Evolutionary conservation across 352 stramenopile species (phyloP).

Genomic region (Phytophthora citricola): DNA sequence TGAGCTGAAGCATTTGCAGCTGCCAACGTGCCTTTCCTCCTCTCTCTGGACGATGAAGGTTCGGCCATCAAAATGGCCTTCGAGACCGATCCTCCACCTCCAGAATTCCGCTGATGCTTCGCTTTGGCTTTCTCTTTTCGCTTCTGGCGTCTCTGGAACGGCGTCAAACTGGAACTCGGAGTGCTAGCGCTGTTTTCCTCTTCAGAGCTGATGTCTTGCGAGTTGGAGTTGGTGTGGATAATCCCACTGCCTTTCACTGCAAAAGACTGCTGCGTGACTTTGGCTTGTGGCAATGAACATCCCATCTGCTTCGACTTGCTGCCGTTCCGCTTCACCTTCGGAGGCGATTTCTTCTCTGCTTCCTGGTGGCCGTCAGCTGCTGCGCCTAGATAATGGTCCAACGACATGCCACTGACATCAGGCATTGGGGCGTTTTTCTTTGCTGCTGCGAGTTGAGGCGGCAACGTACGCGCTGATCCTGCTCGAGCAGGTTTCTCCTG

Average conservation of each 20-base stretch:
- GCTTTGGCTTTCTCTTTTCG: constrained; percentile 52
- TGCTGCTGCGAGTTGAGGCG: constrained; percentile 19
- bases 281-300: constrained; percentile 18
- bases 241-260: constrained; percentile 32
- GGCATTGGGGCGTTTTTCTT: constrained; percentile 27
- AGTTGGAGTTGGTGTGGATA: constrained; percentile 17
- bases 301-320: constrained; percentile 31
- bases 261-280: constrained; percentile 24
- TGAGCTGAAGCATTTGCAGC: constrained; percentile 7
- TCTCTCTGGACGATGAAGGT: constrained; percentile 40
- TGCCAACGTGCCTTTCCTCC: constrained; percentile 25
- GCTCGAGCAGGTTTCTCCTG: constrained; percentile 25
- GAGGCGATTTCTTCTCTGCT: constrained; percentile 34
- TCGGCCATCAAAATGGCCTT: constrained; percentile 65
- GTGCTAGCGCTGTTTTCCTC: constrained; percentile 26
- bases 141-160: constrained; percentile 57
- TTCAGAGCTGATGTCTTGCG: constrained; percentile 30
- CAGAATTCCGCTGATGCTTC: constrained; percentile 50
- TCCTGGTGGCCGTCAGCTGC: constrained; percentile 4
- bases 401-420: constrained; percentile 64
- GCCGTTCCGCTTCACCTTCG: constrained; percentile 43
- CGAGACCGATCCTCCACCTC: constrained; percentile 32
- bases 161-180: constrained; percentile 42
- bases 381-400: constrained; percentile 69
- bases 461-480: constrained; percentile 13